Conservation (phyloP, 352 stramenopile species). For the Blastocystis sp. region DNA sequence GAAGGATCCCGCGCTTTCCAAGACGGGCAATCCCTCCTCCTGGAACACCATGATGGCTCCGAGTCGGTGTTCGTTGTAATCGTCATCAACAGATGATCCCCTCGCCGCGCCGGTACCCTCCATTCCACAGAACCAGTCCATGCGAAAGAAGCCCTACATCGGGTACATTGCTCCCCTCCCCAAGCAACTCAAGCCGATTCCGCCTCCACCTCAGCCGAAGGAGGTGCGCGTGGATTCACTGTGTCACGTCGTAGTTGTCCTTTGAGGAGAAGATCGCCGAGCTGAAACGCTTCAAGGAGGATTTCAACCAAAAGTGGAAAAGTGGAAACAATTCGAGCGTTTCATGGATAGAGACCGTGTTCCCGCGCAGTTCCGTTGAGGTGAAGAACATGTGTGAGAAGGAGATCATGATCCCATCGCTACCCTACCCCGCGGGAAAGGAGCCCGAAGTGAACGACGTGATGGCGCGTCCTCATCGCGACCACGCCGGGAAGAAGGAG, state of each 20-base stretch:
- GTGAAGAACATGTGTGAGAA: too few species aligned
- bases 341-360: conserved; percentile 1
- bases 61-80: too few species aligned
- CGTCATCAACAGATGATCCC: too few species aligned
- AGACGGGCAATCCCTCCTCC: too few species aligned
- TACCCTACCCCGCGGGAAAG: too few species aligned
- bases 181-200: background rate
- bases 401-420: too few species aligned
- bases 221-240: background rate
- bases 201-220: background rate
- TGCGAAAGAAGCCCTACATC: background rate
- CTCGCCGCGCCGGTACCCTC: too few species aligned
- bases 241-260: background rate
- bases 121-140: background rate
- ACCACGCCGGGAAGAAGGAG: background rate
- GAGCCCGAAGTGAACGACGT: too few species aligned
- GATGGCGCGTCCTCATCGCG: background rate
- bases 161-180: conserved; percentile 23
- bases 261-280: background rate
- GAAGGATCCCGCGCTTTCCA: too few species aligned
- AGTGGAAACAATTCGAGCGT: background rate
- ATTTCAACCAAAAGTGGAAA: background rate
- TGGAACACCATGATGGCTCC: too few species aligned
- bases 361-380: background rate
- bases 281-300: background rate